A percentile compares a stretch with the other conserved stretches of the same genome.
These are phyloP conservation scores for Parathielavia appendiculata DNA, from an alignment of 495 filamentous ascomycete genomes.

Conservation along the genomic window DNA sequence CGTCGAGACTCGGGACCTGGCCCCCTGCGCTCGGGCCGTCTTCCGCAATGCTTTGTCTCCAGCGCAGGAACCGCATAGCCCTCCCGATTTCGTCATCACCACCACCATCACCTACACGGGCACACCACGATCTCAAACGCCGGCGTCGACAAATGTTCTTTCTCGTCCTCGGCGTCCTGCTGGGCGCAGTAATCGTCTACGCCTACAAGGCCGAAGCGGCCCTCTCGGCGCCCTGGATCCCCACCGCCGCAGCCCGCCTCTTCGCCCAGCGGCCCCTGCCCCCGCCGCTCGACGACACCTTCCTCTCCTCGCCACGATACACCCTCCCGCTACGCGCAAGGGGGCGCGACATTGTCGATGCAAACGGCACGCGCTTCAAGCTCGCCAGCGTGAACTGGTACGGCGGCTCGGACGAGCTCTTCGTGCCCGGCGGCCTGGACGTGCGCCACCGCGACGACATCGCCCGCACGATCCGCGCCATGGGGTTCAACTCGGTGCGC, in stretches of 20 bases:
- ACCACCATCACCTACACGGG: conserved; percentile 5
- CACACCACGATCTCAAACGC: conserved; percentile 9
- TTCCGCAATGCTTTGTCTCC: neutral
- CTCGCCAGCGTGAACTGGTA: conserved; percentile 61
- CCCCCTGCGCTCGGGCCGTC: neutral
- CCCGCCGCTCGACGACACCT: conserved; percentile 35
- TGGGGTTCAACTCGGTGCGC: conserved; percentile 61
- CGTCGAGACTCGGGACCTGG: neutral
- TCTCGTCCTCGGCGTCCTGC: conserved; percentile 24
- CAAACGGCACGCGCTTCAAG: conserved; percentile 46
- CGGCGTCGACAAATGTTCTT: conserved; percentile 27
- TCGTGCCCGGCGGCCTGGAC: conserved; percentile 56
- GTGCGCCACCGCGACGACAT: conserved; percentile 52
- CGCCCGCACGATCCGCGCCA: conserved; percentile 43
- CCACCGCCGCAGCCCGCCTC: conserved; percentile 34
- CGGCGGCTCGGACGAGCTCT: conserved; percentile 55
- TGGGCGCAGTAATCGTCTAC: conserved; percentile 34
- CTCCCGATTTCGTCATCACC: neutral
- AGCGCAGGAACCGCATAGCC: neutral
- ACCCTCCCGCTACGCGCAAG: conserved; percentile 47
- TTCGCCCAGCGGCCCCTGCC: conserved; percentile 42
- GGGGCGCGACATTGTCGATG: conserved; percentile 54
- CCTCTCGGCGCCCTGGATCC: conserved; percentile 39
- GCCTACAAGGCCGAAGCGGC: conserved; percentile 39
- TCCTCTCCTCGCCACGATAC: conserved; percentile 35